Base-by-base conservation (phyloP, 805 yeast species). In the Saturnispora gosingensis region DNA sequence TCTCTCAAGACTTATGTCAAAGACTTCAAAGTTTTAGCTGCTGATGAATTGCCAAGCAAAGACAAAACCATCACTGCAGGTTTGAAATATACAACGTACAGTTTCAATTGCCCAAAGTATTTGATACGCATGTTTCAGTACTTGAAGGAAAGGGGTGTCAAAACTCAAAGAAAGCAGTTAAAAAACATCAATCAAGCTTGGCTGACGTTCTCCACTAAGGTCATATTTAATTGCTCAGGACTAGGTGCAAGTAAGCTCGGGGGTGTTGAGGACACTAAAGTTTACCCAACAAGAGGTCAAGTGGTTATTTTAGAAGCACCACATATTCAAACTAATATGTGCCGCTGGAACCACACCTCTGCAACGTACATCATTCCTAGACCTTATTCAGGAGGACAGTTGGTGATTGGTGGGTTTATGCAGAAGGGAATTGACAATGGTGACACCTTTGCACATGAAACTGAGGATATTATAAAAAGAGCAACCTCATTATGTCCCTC, bases 271-370 rank as follows among this genome's bases (percentile, higher is more conserved):
- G 95, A 87, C 58, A 54, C 68, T 5, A 66, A 68, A 1, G 75
- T 82, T 16, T 83, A 80, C 57, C 90, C 95, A 4, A 78, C 85
- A 1, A 71, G 95, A 52, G 95, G 95, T 3, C 93, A 86, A 61
- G 88, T 85, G 20, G 82, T 84, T 15, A 81, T 84, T 7, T 72
- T 85, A 20, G 74, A 72, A 54, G 87, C 88, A 0, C 88, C 88
- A 1, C 84, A 82, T 58, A 69, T 84, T 53, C 67, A 68, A 28
- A 80, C 77, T 57, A 84, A 83, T 63, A 66, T 66, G 54, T 60
- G 78, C 70, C 67, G 78, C 47, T 81, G 85, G 85, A 83, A 83
- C 16, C 66, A 62, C 3, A 76, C 73, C 44, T 72, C 68, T 53
- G 79, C 85, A 7, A 82, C 88, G 0, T 85, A 84, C 57, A 72